phyloP scores from a whole-genome alignment of 1,284 basidiomycete genomes.

The Caloboletus firmus region DNA sequence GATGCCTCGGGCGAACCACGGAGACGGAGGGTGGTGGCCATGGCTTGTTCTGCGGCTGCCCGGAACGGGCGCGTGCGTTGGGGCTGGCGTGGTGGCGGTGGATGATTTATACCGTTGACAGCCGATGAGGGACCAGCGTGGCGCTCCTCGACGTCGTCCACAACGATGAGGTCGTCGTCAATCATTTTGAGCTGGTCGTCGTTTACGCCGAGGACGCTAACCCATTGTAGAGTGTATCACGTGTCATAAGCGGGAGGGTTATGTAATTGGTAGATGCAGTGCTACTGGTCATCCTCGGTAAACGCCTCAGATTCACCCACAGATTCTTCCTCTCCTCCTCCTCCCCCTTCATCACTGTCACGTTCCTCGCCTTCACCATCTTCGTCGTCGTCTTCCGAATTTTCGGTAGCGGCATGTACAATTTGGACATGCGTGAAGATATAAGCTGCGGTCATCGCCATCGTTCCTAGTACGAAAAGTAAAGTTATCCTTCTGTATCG shows the following conservation, averaged over 20 bases:
- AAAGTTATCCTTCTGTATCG: constrained; percentile 37
- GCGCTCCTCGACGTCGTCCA: constrained; percentile 54
- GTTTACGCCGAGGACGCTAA: not conserved
- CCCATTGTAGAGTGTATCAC: constrained; percentile 11
- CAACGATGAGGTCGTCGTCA: constrained; percentile 66
- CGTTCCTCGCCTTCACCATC: constrained; percentile 3
- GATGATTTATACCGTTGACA: constrained; percentile 26
- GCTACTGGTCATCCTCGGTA: constrained; percentile 13
- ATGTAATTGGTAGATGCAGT: not conserved
- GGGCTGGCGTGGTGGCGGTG: constrained; percentile 12
- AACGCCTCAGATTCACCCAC: constrained; percentile 5
- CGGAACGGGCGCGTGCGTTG: constrained; percentile 35
- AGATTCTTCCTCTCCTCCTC: constrained; percentile 10
- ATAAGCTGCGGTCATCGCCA: constrained; percentile 12
- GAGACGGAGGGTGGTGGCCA: constrained; percentile 43
- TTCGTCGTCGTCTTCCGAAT: not conserved
- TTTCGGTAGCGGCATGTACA: not conserved
- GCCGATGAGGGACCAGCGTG: constrained; percentile 28
- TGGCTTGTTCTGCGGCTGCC: constrained; percentile 39
- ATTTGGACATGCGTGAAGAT: not conserved
- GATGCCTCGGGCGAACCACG: constrained; percentile 40
- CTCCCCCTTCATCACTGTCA: constrained; percentile 14
- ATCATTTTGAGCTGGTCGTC: constrained; percentile 27
- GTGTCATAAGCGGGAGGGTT: constrained; percentile 11
- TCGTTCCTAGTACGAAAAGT: constrained; percentile 36